These are phyloP conservation scores for Beta macrorhiza DNA, from an alignment of 179 eudicot species.

Conservation along the genomic window DNA sequence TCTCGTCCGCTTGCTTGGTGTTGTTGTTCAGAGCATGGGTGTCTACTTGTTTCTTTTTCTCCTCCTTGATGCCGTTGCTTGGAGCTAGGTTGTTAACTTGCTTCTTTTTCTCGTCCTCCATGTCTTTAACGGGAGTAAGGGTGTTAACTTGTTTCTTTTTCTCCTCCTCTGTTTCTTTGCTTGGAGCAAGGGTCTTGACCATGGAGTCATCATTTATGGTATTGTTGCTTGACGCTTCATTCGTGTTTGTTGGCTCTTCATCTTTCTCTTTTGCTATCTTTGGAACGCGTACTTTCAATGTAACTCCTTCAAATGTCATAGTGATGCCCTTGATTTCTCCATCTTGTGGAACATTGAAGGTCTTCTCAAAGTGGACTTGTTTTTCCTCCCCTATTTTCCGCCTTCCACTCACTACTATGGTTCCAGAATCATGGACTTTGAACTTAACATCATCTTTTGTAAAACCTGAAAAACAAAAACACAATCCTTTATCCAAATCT, in stretches of 20 bases:
- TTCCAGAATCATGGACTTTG: conserved; percentile 19
- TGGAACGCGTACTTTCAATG: conserved; percentile 26
- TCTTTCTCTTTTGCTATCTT: conserved; percentile 9
- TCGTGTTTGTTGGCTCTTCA: background rate
- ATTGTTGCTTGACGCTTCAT: background rate
- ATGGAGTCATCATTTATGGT: background rate
- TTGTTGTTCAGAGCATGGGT: background rate
- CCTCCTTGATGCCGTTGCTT: background rate
- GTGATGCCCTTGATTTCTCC: conserved; percentile 22
- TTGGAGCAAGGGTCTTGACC: background rate
- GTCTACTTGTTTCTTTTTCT: background rate
- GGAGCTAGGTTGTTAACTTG: background rate
- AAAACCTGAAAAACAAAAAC: conserved; percentile 12
- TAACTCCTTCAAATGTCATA: conserved; percentile 22
- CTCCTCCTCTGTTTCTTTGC: background rate
- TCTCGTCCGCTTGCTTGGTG: background rate
- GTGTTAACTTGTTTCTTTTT: background rate
- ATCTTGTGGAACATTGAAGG: conserved; percentile 26
- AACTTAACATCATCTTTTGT: conserved; percentile 23
- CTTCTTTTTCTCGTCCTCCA: background rate
- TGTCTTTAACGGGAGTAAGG: background rate
- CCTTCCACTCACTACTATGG: conserved; percentile 27
- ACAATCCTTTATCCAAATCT: background rate
- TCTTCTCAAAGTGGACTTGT: conserved; percentile 26
- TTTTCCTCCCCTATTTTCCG: conserved; percentile 16